These are phyloP conservation scores for Talaromyces sp. DNA, from an alignment of 2,329 filamentous ascomycete genomes.

Conservation along the genomic window DNA sequence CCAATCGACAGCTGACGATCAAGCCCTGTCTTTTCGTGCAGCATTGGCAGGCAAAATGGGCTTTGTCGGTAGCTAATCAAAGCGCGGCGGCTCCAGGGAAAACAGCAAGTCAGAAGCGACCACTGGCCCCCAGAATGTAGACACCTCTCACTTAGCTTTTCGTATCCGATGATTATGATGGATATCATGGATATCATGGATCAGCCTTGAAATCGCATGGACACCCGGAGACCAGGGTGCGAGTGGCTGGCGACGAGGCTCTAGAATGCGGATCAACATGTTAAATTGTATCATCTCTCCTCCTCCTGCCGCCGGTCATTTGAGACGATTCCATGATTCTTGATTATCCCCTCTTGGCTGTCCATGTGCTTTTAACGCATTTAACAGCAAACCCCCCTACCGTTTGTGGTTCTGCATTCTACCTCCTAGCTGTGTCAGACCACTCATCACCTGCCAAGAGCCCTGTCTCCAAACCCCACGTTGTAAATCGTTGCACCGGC, in stretches of 20 bases:
- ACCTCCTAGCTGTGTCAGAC: neutral
- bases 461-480: constrained; percentile 1
- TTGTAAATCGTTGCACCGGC: neutral
- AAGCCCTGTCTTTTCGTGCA: neutral
- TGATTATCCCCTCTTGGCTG: neutral
- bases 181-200: neutral
- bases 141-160: neutral
- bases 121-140: neutral
- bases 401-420: neutral
- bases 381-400: neutral
- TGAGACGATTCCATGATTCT: neutral
- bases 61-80: neutral
- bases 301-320: neutral
- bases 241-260: neutral
- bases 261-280: neutral
- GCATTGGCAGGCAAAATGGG: neutral
- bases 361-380: neutral
- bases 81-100: neutral
- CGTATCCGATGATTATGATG: neutral
- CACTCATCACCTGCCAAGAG: neutral
- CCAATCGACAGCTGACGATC: neutral
- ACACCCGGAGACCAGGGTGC: neutral
- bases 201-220: neutral
- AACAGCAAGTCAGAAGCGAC: neutral
- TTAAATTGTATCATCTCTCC: constrained; percentile 1